Conservation (phyloP, 1,284 basidiomycete genomes). For the Trichosporon ovoides region DNA sequence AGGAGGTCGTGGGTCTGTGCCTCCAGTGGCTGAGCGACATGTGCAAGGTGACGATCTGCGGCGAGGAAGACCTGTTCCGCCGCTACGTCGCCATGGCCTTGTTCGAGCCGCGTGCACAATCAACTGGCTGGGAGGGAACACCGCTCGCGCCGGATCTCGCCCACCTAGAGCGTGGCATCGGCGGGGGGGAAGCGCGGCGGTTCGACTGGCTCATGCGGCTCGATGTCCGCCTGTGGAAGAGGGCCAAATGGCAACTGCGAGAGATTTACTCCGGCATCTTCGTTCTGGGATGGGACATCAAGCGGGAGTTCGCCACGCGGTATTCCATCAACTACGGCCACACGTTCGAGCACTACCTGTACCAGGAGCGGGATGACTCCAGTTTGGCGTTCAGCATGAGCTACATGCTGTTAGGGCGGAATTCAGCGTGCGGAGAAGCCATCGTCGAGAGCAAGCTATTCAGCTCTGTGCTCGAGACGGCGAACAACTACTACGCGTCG, state of each 20-base stretch:
- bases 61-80: constrained; percentile 61
- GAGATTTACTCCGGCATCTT: constrained; percentile 37
- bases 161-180: constrained; percentile 7
- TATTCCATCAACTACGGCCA: constrained; percentile 78
- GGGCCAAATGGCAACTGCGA: constrained; percentile 40
- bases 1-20: constrained; percentile 75
- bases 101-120: constrained; percentile 16
- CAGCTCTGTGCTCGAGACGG: constrained; percentile 68
- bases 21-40: constrained; percentile 83
- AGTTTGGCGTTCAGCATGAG: constrained; percentile 88
- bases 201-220: constrained; percentile 45
- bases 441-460: constrained; percentile 69
- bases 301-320: constrained; percentile 57
- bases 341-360: constrained; percentile 83
- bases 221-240: constrained; percentile 44
- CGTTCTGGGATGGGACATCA: constrained; percentile 28
- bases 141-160: constrained; percentile 13
- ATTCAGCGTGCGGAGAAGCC: constrained; percentile 66
- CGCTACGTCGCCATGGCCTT: constrained; percentile 48
- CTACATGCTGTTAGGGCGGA: constrained; percentile 82
- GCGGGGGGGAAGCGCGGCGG: constrained; percentile 7
- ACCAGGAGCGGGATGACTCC: constrained; percentile 84
- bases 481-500: constrained; percentile 67
- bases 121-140: constrained; percentile 15
- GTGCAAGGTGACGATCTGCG: constrained; percentile 55